phyloP scores from a whole-genome alignment of 2,329 filamentous ascomycete species.

The Fusarium avenaceum region DNA sequence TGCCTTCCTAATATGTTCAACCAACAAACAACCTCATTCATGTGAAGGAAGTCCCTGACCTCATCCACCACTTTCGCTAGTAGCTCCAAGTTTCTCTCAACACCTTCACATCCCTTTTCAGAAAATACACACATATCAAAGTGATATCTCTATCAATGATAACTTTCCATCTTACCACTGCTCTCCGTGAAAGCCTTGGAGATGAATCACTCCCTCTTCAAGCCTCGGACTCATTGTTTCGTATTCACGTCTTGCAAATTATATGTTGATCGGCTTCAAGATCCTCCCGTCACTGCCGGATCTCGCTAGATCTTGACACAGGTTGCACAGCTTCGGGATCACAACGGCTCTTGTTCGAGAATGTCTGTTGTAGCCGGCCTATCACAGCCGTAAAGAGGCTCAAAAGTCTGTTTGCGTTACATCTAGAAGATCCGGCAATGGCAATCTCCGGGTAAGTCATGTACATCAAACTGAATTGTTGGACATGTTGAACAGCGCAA shows the following conservation, averaged over 20 bases:
- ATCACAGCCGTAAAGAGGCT: conserved; percentile 14
- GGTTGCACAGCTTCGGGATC: conserved; percentile 34
- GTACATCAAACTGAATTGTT: conserved; percentile 18
- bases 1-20: not conserved
- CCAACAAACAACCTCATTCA: not conserved
- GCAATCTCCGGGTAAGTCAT: conserved; percentile 26
- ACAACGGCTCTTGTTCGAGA: conserved; percentile 35
- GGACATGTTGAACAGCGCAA: conserved; percentile 26
- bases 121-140: not conserved
- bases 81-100: too few species aligned
- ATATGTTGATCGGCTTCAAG: not conserved
- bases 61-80: not conserved
- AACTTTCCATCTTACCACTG: not conserved
- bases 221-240: not conserved
- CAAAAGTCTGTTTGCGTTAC: conserved; percentile 42
- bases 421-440: conserved; percentile 28
- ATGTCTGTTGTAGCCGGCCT: conserved; percentile 21
- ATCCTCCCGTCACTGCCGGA: conserved; percentile 17
- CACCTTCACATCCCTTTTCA: too few species aligned
- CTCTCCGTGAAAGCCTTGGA: too few species aligned
- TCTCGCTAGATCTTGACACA: conserved; percentile 38
- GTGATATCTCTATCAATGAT: too few species aligned
- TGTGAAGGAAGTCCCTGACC: not conserved
- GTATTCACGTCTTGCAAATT: conserved; percentile 12
- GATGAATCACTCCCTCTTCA: not conserved